phyloP scores from a whole-genome alignment of 352 stramenopile genomes.

The Phytopythium vexans region DNA sequence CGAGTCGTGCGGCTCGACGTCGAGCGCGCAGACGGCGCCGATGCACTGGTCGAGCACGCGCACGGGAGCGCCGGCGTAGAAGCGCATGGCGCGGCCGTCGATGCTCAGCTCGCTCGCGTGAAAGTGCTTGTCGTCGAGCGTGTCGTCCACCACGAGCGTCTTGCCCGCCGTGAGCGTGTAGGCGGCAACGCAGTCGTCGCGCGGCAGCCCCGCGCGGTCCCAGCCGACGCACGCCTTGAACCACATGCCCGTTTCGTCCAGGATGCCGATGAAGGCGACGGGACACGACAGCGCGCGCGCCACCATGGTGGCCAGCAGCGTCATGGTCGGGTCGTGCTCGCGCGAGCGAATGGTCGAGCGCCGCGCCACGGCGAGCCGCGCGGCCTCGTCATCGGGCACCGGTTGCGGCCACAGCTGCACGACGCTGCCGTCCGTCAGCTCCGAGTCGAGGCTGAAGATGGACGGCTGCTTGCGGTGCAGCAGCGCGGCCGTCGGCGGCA shows the following conservation, averaged over 20 bases:
- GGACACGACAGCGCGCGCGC: constrained; percentile 62
- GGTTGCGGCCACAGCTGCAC: constrained; percentile 65
- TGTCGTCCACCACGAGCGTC: constrained; percentile 66
- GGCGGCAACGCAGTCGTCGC: constrained; percentile 55
- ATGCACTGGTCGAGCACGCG: constrained; percentile 56
- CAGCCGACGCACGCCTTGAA: constrained; percentile 72
- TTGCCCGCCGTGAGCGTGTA: constrained; percentile 37
- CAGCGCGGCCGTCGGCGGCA: background rate
- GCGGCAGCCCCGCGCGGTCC: constrained; percentile 43
- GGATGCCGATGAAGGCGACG: constrained; percentile 64
- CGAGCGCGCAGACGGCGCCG: constrained; percentile 63
- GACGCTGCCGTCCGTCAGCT: constrained; percentile 54
- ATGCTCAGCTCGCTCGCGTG: constrained; percentile 48
- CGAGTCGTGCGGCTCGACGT: constrained; percentile 38
- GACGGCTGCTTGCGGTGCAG: constrained; percentile 34
- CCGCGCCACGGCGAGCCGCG: constrained; percentile 43
- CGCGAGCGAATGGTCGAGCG: constrained; percentile 44
- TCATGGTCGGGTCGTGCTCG: constrained; percentile 71
- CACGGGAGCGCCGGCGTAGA: constrained; percentile 62
- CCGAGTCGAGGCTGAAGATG: constrained; percentile 56
- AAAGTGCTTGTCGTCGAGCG: constrained; percentile 64
- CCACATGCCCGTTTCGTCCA: constrained; percentile 49
- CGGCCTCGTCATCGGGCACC: constrained; percentile 41
- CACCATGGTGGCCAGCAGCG: constrained; percentile 67
- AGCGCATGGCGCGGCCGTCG: constrained; percentile 43